Conservation (phyloP, 2,329 filamentous ascomycete species). For the Botrytis aclada region DNA sequence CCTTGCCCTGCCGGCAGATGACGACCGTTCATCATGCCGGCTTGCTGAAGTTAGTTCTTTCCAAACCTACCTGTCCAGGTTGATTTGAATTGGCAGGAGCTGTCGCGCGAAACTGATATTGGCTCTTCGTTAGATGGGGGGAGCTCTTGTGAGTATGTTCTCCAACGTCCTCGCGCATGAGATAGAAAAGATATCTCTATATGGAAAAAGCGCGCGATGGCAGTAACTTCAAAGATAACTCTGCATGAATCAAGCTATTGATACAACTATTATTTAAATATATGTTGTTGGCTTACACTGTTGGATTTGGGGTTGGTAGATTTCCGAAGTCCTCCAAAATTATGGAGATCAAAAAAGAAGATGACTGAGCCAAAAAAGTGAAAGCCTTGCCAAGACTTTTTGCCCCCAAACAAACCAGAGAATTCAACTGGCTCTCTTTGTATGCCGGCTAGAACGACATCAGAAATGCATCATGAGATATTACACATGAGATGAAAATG, state of each 20-base stretch:
- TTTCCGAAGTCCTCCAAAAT: slow-evolving; percentile 22
- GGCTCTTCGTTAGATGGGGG: background rate
- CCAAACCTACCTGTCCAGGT: slow-evolving; percentile 30
- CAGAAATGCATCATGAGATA: background rate
- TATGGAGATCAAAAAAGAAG: slow-evolving; percentile 22
- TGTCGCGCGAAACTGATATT: slow-evolving; percentile 4
- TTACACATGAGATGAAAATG: background rate
- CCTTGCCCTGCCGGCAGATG: slow-evolving; percentile 75
- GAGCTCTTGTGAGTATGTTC: background rate
- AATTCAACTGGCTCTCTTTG: background rate
- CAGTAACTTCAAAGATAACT: background rate
- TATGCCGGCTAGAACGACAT: background rate
- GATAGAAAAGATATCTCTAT: background rate
- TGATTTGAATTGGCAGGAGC: slow-evolving; percentile 24
- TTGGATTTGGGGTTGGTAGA: background rate
- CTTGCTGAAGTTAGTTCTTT: slow-evolving; percentile 46
- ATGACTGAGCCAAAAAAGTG: slow-evolving; percentile 7
- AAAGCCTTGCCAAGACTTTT: slow-evolving; percentile 18
- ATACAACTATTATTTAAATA: background rate
- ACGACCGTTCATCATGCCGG: slow-evolving; percentile 74
- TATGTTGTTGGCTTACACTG: background rate
- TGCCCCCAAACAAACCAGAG: background rate
- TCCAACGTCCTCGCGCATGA: background rate
- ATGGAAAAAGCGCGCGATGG: background rate
- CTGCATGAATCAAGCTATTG: background rate